These are phyloP conservation scores for Trametes meyenii DNA, from an alignment of 768 basidiomycete species.

Conservation along the genomic window DNA sequence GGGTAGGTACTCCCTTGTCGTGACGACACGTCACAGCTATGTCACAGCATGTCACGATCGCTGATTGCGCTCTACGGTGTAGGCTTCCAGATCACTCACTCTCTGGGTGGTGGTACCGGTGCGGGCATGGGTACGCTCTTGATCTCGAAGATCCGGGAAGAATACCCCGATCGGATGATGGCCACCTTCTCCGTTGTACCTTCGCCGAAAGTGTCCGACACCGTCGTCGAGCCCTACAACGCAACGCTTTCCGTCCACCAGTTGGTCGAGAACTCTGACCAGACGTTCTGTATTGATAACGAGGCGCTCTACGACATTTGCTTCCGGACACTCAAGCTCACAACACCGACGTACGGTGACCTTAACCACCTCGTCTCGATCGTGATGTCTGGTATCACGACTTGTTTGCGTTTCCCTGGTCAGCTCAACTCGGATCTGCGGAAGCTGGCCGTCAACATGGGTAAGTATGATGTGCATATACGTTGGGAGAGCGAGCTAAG, in stretches of 20 bases:
- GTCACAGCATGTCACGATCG: constrained; percentile 19
- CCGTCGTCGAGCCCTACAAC: constrained; percentile 99
- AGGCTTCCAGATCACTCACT: constrained; percentile 99
- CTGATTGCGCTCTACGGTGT: constrained; percentile 9
- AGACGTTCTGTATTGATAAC: constrained; percentile 99
- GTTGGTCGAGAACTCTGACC: constrained; percentile 98
- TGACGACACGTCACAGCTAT: constrained; percentile 15
- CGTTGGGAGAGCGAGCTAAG: background rate
- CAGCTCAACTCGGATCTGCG: constrained; percentile 98
- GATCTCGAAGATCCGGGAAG: constrained; percentile 98
- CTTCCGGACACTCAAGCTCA: constrained; percentile 96
- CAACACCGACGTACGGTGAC: constrained; percentile 94
- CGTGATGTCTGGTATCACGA: constrained; percentile 99
- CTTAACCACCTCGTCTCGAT: constrained; percentile 97
- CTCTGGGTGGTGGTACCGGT: constrained; percentile 98
- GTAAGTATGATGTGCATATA: constrained; percentile 44
- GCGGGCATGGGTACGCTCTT: constrained; percentile 99
- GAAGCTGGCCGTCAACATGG: constrained; percentile 99
- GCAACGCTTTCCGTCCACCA: constrained; percentile 98
- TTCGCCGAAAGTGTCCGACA: constrained; percentile 96
- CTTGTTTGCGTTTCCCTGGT: constrained; percentile 99
- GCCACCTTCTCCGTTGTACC: constrained; percentile 99
- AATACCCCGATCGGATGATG: constrained; percentile 99
- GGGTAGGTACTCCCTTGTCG: constrained; percentile 52
- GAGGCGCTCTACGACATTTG: constrained; percentile 99